Base-by-base conservation (phyloP, 129 eudicot species). In the Helichrysum umbraculigerum region DNA sequence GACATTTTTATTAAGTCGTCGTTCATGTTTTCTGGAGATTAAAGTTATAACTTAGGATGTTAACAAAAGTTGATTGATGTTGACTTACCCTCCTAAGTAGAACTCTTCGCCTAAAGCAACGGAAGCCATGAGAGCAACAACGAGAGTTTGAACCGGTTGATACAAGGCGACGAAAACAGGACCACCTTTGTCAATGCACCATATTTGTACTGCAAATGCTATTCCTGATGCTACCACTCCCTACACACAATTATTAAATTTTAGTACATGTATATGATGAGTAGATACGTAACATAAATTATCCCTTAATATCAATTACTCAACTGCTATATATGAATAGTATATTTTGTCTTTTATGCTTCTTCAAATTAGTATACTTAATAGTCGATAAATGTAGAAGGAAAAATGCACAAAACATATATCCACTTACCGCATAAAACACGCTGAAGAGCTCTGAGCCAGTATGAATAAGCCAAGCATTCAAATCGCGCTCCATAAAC, bases 151-250 rank as follows among this genome's bases (percentile, higher is more conserved):
- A 80, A 95, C 99, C 67, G 97, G 99, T 69, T 95, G 99, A 83
- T 95, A 95, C 76, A 95, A 88, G 1, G 99, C 99, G 19, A 95
- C 99, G 59, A 95, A 95, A 54, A 95, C 99, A 1, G 99, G 99
- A 56, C 99, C 99, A 25, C 99, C 99, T 79, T 92, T 94, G 63
- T 94, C 94, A 44, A 94, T 94, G 94, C 99, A 94, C 99, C 99
- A 94, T 79, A 95, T 95, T 84, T 95, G 99, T 67, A 95, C 92
- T 10, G 99, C 99, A 32, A 95, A 91, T 73, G 99, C 99, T 37
- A 95, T 91, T 77, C 99, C 99, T 14, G 99, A 95, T 73, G 99
- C 99, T 54, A 95, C 99, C 65, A 95, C 86, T 67, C 99, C 99
- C 97, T 95, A 79, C 81, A 79, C 0, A 37, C 70, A 77, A 2